phyloP scores from a whole-genome alignment of 73 alveolate species.

The Tetrahymena thermophila region DNA sequence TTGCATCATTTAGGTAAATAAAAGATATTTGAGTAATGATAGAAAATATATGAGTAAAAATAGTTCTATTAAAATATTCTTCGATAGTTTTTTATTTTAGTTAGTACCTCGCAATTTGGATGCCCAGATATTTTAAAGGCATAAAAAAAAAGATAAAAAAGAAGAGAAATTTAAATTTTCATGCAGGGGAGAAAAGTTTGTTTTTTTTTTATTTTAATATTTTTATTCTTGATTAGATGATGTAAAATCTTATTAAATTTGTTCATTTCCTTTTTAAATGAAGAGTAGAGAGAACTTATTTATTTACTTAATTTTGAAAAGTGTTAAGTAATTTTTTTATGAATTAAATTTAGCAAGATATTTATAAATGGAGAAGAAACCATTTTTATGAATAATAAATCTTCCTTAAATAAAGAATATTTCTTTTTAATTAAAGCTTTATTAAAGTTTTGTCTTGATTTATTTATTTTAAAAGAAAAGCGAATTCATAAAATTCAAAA shows the following conservation, averaged over 20 bases:
- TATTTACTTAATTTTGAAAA: background rate
- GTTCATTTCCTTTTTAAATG: background rate
- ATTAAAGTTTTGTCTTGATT: background rate
- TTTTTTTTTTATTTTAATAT: background rate
- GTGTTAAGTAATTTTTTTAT: too few relatives aligned
- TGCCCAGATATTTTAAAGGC: background rate
- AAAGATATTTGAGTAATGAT: too few relatives aligned
- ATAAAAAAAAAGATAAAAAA: background rate
- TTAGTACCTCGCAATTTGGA: background rate
- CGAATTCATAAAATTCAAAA: background rate
- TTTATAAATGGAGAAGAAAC: background rate
- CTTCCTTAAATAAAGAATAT: background rate
- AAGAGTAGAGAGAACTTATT: background rate
- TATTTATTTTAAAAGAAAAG: background rate
- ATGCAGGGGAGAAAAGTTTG: background rate
- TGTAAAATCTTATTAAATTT: too few relatives aligned
- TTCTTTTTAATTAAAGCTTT: too few relatives aligned
- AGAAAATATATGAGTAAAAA: background rate
- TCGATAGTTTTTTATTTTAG: background rate
- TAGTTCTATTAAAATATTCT: background rate
- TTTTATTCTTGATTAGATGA: background rate
- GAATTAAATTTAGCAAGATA: background rate
- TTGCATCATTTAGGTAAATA: background rate
- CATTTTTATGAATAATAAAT: too few relatives aligned
- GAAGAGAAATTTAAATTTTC: background rate